Evolutionary conservation across 176 grass and related monocot species (phyloP), one percentile per base, ranked within the genome.

Genomic region (Melocanna baccifera): DNA sequence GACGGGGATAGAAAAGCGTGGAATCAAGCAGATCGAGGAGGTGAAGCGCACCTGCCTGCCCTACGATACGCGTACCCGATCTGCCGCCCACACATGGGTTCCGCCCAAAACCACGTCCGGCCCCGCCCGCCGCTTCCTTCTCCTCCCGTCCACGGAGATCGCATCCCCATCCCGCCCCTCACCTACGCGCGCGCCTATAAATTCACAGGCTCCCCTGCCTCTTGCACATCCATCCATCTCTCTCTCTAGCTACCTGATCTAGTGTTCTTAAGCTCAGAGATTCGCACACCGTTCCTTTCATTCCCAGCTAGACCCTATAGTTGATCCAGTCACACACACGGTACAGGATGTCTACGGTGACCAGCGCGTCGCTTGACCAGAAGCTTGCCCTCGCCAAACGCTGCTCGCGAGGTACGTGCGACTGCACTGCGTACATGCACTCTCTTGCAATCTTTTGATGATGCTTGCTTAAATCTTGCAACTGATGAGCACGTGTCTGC

Each of bases 341-440:
- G 53, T n/a, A 0, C 36, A 79, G 5, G 9, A 93, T 93, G 91
- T 40, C 62, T 4, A 84, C 85, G 9, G 94, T 91, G 20, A 91
- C 32, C 41, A 56, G 73, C 20, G 88, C 88, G 15, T 86, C 84
- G 26, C 87, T 97, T 9, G 94, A 97, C 57, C 87, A 94, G 72
- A 92, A 88, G 67, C 82, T 94, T 6, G 90, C 92, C 73, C 63
- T 92, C 55, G 94, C 92, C 36, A 97, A 92, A 19, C 87, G 83
- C 29, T 97, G 89, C 79, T 94, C 94, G 0, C 83, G 55, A 59
- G 94, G 94, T 97, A 86, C 4, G 10, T 15, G 20, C 53, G 14
- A 0, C 63, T 19, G 11, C 20, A 0, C 4, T 19, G 12, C 16
- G 19, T 16, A 13, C 41, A 22, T 36, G 12, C 15, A 36, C 19